phyloP scores from a whole-genome alignment of 192 early-diverging fungal genomes.

The Phycomyces blakesleeanus region DNA sequence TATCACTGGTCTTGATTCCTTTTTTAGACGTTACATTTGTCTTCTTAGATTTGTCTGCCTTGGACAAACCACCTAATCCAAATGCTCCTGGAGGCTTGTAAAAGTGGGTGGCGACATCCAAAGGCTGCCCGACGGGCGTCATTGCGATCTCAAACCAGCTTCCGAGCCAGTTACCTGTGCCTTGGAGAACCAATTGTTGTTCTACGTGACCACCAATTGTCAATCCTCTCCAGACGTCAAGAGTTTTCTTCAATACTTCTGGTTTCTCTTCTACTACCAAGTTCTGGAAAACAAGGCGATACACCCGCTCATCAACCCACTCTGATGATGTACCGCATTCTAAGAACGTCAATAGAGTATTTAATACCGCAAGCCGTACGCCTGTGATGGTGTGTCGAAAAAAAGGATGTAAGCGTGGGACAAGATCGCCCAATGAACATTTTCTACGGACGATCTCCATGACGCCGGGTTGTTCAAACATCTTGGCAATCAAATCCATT shows the following conservation, averaged over 20 bases:
- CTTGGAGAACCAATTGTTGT: slow-evolving; percentile 23
- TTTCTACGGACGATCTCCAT: slow-evolving; percentile 49
- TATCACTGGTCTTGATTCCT: slow-evolving; percentile 2
- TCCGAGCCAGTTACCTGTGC: slow-evolving; percentile 34
- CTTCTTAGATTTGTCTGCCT: slow-evolving; percentile 19
- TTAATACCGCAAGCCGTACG: slow-evolving; percentile 81
- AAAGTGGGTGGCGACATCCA: slow-evolving; percentile 50
- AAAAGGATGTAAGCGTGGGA: slow-evolving; percentile 92
- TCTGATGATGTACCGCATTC: slow-evolving; percentile 46
- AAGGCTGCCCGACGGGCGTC: slow-evolving; percentile 83
- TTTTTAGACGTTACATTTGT: slow-evolving; percentile 9
- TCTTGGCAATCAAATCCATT: slow-evolving; percentile 86
- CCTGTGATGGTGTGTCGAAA: slow-evolving; percentile 86
- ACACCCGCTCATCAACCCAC: slow-evolving; percentile 66
- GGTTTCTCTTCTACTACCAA: slow-evolving; percentile 82
- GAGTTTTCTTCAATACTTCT: slow-evolving; percentile 56
- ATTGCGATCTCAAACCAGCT: slow-evolving; percentile 70
- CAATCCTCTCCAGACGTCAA: slow-evolving; percentile 66
- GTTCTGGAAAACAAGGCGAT: slow-evolving; percentile 88
- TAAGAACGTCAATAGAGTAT: slow-evolving; percentile 76
- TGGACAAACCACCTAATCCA: slow-evolving; percentile 22
- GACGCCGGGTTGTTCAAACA: slow-evolving; percentile 61
- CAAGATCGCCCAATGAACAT: slow-evolving; percentile 57
- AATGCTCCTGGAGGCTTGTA: slow-evolving; percentile 43
- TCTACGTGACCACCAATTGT: slow-evolving; percentile 22